Evolutionary conservation across 2,329 filamentous ascomycete species (phyloP).

Genomic region (Epichloe hybrida): DNA sequence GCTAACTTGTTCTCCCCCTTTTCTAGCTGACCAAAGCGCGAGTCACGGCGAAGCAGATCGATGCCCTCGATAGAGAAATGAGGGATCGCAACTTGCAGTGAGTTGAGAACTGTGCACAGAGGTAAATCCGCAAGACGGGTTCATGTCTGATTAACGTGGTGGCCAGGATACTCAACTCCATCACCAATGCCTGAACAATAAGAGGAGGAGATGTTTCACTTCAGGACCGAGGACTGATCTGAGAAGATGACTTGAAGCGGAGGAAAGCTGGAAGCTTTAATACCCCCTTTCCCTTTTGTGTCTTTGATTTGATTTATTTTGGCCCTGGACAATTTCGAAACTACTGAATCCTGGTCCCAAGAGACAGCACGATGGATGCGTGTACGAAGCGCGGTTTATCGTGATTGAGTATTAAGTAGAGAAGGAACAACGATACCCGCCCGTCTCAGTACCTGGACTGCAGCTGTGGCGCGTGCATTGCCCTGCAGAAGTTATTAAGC

Average conservation of each 20-base stretch:
- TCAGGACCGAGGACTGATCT: neutral
- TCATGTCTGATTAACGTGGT: neutral
- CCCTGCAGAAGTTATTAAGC: neutral
- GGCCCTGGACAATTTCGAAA: neutral
- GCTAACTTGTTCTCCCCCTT: constrained; percentile 8
- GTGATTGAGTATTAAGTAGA: neutral
- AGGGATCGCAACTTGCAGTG: constrained; percentile 38
- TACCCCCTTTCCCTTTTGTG: constrained; percentile 4
- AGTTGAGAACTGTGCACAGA: constrained; percentile 6
- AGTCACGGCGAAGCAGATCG: constrained; percentile 33
- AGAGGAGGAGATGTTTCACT: neutral
- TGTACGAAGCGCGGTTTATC: neutral
- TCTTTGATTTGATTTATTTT: neutral
- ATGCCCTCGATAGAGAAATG: constrained; percentile 42
- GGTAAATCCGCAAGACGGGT: neutral
- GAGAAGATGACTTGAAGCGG: neutral
- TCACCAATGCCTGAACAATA: constrained; percentile 10
- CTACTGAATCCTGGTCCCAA: too few relatives aligned
- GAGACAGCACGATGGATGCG: neutral
- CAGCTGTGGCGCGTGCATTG: neutral
- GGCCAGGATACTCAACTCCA: constrained; percentile 12
- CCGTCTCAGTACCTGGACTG: neutral
- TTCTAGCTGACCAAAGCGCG: constrained; percentile 31
- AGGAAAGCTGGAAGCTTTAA: neutral
- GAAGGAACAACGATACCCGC: constrained; percentile 6